Conservation (phyloP, 345 rosid species). For the Salix udensis region DNA sequence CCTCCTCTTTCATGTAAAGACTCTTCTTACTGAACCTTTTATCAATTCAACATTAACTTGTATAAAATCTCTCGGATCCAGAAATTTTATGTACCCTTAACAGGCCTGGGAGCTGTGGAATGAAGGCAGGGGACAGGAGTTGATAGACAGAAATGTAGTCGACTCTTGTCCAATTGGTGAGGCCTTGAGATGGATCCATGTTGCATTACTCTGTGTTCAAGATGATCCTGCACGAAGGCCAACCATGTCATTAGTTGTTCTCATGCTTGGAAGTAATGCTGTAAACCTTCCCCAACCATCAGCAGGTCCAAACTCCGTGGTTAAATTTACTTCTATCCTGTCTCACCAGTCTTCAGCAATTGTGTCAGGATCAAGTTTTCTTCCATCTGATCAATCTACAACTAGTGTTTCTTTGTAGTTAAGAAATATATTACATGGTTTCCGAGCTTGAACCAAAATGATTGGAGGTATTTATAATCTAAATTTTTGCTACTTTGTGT, state of each 20-base stretch:
- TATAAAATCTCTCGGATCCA: neutral
- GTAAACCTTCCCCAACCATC: constrained; percentile 32
- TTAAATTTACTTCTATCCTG: constrained; percentile 13
- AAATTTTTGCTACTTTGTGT: too few relatives aligned
- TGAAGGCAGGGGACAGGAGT: constrained; percentile 31
- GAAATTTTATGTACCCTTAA: neutral
- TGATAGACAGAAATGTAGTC: constrained; percentile 33
- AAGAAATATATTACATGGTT: neutral
- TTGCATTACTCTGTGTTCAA: constrained; percentile 46
- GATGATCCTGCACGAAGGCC: constrained; percentile 44
- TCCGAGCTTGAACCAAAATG: too few relatives aligned
- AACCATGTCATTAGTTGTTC: constrained; percentile 38
- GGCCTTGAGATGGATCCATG: constrained; percentile 40
- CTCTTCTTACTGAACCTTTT: neutral
- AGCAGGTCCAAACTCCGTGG: constrained; percentile 24
- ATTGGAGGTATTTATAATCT: too few relatives aligned
- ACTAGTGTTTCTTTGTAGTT: constrained; percentile 23
- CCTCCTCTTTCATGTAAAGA: constrained; percentile 40
- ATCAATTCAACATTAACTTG: neutral
- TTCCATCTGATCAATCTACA: constrained; percentile 30
- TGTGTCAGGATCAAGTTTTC: constrained; percentile 6
- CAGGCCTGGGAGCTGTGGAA: constrained; percentile 50
- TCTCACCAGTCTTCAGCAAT: constrained; percentile 26
- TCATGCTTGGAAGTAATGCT: constrained; percentile 48
- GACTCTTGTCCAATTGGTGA: constrained; percentile 15